Conservation (phyloP, 306 rosid species). For the Cicer pinnatifidum region DNA sequence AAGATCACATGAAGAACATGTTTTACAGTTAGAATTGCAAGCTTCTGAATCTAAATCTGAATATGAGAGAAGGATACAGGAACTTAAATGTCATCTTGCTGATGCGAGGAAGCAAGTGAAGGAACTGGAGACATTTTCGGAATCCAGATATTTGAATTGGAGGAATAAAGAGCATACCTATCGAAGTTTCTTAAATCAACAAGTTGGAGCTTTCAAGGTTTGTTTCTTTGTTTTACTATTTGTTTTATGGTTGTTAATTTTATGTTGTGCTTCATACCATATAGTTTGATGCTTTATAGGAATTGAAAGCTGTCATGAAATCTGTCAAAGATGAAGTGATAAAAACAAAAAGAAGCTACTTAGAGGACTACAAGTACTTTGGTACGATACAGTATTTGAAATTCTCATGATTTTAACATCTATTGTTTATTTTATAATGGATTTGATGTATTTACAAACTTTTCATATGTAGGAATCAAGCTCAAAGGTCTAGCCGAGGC, state of each 20-base stretch:
- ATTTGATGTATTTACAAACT: constrained; percentile 38
- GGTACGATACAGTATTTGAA: constrained; percentile 58
- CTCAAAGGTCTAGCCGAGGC: constrained; percentile 88
- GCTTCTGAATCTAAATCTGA: constrained; percentile 69
- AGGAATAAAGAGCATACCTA: constrained; percentile 74
- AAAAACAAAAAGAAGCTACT: constrained; percentile 67
- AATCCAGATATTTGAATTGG: constrained; percentile 79
- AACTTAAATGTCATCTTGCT: constrained; percentile 59
- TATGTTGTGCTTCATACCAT: constrained; percentile 34
- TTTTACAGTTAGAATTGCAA: constrained; percentile 60
- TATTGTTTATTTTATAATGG: constrained; percentile 33
- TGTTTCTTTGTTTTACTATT: constrained; percentile 41
- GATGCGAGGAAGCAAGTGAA: constrained; percentile 69
- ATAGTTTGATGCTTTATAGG: constrained; percentile 55
- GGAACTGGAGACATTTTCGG: constrained; percentile 76
- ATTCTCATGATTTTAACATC: constrained; percentile 24
- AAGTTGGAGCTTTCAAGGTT: constrained; percentile 75
- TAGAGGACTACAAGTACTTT: constrained; percentile 72
- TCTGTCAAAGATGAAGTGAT: constrained; percentile 67
- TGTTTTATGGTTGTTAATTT: constrained; percentile 22
- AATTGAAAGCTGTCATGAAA: constrained; percentile 64
- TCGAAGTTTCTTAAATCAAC: constrained; percentile 58
- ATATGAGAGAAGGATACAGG: constrained; percentile 65
- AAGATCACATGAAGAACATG: constrained; percentile 62
- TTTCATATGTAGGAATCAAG: constrained; percentile 57